Percentiles rank a stretch among this genome's conserved stretches.
phyloP scores from a whole-genome alignment of 2,329 filamentous ascomycete species.

The Clarireedia paspali region DNA sequence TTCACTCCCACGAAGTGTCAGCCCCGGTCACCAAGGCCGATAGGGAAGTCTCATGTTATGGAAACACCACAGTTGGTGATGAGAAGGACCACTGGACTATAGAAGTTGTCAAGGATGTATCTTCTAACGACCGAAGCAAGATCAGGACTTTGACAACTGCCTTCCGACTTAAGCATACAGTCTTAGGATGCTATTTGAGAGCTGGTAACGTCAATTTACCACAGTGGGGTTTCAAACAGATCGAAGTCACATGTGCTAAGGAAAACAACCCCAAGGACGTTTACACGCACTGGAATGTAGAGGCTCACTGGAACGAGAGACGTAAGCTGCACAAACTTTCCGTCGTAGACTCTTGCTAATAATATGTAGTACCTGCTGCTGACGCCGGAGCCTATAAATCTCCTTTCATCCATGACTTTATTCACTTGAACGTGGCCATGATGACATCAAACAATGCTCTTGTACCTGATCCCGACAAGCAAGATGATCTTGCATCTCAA shows the following conservation, averaged over 20 bases:
- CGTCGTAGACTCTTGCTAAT: slow-evolving; percentile 27
- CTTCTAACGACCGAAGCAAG: slow-evolving; percentile 66
- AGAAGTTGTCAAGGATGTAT: slow-evolving; percentile 84
- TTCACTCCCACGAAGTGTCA: slow-evolving; percentile 87
- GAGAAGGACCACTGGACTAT: slow-evolving; percentile 97
- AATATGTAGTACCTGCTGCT: slow-evolving; percentile 64
- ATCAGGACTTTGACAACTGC: slow-evolving; percentile 88
- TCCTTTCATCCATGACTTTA: slow-evolving; percentile 94
- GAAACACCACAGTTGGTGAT: slow-evolving; percentile 90
- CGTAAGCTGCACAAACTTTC: slow-evolving; percentile 48
- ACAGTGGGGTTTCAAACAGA: slow-evolving; percentile 99
- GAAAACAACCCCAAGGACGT: slow-evolving; percentile 85
- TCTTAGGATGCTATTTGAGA: slow-evolving; percentile 85
- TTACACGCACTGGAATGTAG: slow-evolving; percentile 98
- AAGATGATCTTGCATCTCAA: slow-evolving; percentile 91
- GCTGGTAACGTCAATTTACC: slow-evolving; percentile 94
- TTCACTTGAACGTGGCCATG: slow-evolving; percentile 98
- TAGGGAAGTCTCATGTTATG: slow-evolving; percentile 90
- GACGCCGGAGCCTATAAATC: slow-evolving; percentile 92
- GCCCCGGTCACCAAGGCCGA: slow-evolving; percentile 86
- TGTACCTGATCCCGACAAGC: slow-evolving; percentile 96
- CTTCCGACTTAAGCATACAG: slow-evolving; percentile 78
- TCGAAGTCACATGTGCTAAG: slow-evolving; percentile 93
- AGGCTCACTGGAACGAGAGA: slow-evolving; percentile 89
- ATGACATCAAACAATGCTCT: slow-evolving; percentile 99